Evolutionary conservation across 495 filamentous ascomycete species (phyloP).

Genomic region (Xylaria venustula): DNA sequence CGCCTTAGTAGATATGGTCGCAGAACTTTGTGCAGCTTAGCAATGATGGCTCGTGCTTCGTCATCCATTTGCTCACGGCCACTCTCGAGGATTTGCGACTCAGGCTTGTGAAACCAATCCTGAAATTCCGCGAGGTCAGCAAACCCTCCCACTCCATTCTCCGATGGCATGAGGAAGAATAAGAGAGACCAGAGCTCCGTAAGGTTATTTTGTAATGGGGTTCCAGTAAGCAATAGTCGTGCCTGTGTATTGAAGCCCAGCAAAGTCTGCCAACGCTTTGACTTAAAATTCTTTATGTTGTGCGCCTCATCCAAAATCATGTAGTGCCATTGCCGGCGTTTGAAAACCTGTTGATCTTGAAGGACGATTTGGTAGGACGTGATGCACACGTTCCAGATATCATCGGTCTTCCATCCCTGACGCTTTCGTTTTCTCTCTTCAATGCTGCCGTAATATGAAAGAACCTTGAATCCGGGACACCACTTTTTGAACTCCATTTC

Average conservation of each 20-base stretch:
- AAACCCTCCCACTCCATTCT: slow-evolving; percentile 82
- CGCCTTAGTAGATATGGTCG: slow-evolving; percentile 90
- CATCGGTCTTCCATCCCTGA: slow-evolving; percentile 84
- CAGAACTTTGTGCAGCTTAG: slow-evolving; percentile 88
- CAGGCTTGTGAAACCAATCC: slow-evolving; percentile 87
- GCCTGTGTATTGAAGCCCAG: slow-evolving; percentile 87
- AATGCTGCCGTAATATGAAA: slow-evolving; percentile 91
- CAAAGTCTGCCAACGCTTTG: slow-evolving; percentile 91
- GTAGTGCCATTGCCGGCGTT: slow-evolving; percentile 92
- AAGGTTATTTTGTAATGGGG: slow-evolving; percentile 94
- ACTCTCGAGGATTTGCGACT: slow-evolving; percentile 92
- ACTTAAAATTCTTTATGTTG: slow-evolving; percentile 99
- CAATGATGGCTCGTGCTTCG: slow-evolving; percentile 82
- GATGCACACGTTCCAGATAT: slow-evolving; percentile 93
- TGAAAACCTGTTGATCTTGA: slow-evolving; percentile 90
- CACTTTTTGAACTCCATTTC: slow-evolving; percentile 99
- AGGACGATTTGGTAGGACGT: slow-evolving; percentile 96
- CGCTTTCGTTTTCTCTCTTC: slow-evolving; percentile 91
- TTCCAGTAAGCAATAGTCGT: slow-evolving; percentile 88
- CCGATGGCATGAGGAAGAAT: slow-evolving; percentile 92
- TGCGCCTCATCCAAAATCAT: slow-evolving; percentile 98
- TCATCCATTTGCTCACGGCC: slow-evolving; percentile 91
- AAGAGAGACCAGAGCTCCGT: slow-evolving; percentile 96
- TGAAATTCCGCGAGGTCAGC: slow-evolving; percentile 89
- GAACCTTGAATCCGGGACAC: slow-evolving; percentile 96